phyloP scores from a whole-genome alignment of 2,329 filamentous ascomycete genomes.

The Apiospora rasikravindrae region DNA sequence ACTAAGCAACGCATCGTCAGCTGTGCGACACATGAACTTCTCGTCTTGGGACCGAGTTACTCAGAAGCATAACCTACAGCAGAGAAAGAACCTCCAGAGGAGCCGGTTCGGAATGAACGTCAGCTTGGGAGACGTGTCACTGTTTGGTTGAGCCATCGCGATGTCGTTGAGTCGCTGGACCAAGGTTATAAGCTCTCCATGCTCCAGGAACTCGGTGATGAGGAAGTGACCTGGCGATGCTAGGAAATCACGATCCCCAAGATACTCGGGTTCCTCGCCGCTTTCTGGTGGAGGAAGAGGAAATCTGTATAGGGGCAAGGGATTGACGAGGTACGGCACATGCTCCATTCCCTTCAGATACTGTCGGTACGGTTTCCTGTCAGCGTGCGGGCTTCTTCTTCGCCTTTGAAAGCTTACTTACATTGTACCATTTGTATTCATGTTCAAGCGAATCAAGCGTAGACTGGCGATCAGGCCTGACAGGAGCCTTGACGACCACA shows the following conservation, averaged over 20 bases:
- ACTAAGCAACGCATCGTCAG: neutral
- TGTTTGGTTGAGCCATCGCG: neutral
- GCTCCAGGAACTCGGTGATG: conserved; percentile 8
- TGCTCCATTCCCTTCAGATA: neutral
- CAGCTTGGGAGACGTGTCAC: neutral
- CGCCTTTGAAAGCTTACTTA: neutral
- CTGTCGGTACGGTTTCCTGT: neutral
- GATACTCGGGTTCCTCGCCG: neutral
- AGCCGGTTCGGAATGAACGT: neutral
- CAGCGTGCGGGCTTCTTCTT: neutral
- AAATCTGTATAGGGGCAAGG: neutral
- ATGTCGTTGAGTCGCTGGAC: neutral
- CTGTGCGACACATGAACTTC: neutral
- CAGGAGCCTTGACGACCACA: conserved; percentile 12
- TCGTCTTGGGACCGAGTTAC: neutral
- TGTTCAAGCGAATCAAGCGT: neutral
- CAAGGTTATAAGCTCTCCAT: neutral
- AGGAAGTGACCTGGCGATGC: neutral
- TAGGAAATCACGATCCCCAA: neutral
- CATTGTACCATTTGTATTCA: neutral
- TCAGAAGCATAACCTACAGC: neutral
- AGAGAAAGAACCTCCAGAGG: conserved; percentile 3
- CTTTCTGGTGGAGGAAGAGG: neutral
- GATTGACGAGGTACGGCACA: neutral
- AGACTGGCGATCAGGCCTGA: neutral